Base-by-base conservation (phyloP, 1,284 basidiomycete genomes). In the Termitomyces sp. region DNA sequence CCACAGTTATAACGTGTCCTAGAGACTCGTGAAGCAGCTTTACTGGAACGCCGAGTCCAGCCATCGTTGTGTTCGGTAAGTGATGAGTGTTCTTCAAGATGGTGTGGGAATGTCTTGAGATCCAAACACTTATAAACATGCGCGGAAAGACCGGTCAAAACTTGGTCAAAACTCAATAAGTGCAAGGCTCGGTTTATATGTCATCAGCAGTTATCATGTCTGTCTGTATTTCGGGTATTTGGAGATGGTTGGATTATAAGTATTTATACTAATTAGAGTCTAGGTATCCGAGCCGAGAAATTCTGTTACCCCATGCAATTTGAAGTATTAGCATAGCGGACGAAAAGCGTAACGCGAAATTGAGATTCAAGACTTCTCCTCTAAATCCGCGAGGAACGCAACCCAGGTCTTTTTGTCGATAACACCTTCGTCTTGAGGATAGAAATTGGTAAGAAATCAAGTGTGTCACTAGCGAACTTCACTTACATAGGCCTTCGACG, bases 1-100 rank as follows among this genome's bases (percentile, higher is more conserved):
- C 97, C 41, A 97, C 93, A 3, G 96, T 98, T 62, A 99, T 91
- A 55, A 98, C 79, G 65, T 99, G 97, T 34, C 97, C 97, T 39
- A 98, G 79, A 53, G 93, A 91, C 74, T 95, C 93, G 65, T 96
- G 93, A 42, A 96, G 77, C 41, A 96, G 83, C 71, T 96, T 96
- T 60, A 95, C 88, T 60, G 93, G 93, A 51, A 96, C 90, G 68
- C 92, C 91, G 61, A 94, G 83, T 58, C 89, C 84, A 65, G 75
- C 69, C 76, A 78, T 78, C 49, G 64, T 72, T 44, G 60, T 64
- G 58, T 58, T 52, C 43, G 52, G 56, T 42, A 46, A 35, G 38
- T 50, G 49, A 50, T 24, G 28, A 40, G 44, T 37, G 28, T 49
- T 24, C 33, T 19, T 18, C 26, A 24, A 34, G 34, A 30, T 14